Conservation (phyloP, 78 protist genomes). For the Protostelium mycophagum region DNA sequence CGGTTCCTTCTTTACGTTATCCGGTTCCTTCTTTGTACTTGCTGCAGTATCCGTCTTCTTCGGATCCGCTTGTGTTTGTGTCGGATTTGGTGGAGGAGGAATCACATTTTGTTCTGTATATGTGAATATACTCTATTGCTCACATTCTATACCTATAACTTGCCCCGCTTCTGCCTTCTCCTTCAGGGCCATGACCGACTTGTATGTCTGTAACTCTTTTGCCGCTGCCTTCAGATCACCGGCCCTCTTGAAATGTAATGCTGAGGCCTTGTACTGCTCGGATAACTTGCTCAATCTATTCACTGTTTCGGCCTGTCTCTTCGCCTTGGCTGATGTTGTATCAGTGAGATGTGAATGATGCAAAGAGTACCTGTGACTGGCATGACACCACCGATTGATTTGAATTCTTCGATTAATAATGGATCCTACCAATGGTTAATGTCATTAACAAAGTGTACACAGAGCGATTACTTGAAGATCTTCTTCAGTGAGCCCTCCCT, state of each 20-base stretch:
- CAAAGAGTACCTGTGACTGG: not conserved
- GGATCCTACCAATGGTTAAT: not conserved
- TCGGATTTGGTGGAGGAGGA: too few relatives aligned
- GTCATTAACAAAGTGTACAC: not conserved
- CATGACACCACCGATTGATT: not conserved
- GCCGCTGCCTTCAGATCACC: not conserved
- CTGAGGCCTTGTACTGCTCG: not conserved
- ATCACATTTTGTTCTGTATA: too few relatives aligned
- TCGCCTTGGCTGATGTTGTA: not conserved
- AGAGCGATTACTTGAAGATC: not conserved
- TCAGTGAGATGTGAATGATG: conserved; percentile 1
- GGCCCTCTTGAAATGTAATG: not conserved
- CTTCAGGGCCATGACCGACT: not conserved
- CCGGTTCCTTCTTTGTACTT: too few relatives aligned
- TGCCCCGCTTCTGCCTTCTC: not conserved
- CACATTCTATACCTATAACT: not conserved
- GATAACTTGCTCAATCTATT: not conserved
- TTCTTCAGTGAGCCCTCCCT: not conserved
- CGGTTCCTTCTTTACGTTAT: too few relatives aligned
- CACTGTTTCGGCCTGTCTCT: not conserved
- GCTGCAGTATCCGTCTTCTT: too few relatives aligned
- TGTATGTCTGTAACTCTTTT: not conserved
- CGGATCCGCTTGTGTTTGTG: too few relatives aligned
- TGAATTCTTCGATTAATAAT: not conserved
- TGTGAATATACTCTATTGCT: too few relatives aligned